Evolutionary conservation across 768 basidiomycete species (phyloP).

Genomic region (Boletus rubroflammeus): DNA sequence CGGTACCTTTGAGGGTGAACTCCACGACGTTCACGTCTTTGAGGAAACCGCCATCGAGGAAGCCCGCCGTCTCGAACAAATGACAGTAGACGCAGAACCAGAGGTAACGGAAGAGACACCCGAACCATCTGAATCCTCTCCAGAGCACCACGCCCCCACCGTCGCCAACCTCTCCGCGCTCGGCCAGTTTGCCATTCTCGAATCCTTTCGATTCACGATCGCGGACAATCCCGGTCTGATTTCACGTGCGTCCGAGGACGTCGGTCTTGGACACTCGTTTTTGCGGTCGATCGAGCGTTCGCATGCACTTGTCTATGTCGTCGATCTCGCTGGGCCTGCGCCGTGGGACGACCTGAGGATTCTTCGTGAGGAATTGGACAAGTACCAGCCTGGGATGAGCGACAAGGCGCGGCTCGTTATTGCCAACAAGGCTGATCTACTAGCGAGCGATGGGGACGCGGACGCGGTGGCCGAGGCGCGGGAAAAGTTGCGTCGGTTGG

Average conservation of each 20-base stretch:
- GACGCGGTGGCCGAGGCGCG: slow-evolving; percentile 50
- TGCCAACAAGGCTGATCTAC: slow-evolving; percentile 92
- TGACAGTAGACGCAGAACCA: slow-evolving; percentile 31
- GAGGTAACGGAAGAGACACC: background rate
- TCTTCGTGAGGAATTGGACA: slow-evolving; percentile 79
- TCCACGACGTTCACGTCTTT: slow-evolving; percentile 47
- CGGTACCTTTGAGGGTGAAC: slow-evolving; percentile 65
- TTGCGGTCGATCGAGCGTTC: slow-evolving; percentile 91
- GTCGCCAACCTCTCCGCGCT: slow-evolving; percentile 19
- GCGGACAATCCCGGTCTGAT: slow-evolving; percentile 97
- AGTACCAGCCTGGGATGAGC: slow-evolving; percentile 77
- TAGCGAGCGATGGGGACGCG: slow-evolving; percentile 48
- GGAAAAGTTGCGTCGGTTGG: slow-evolving; percentile 52
- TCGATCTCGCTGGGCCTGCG: slow-evolving; percentile 72
- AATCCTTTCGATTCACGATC: slow-evolving; percentile 88
- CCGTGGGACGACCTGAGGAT: slow-evolving; percentile 77
- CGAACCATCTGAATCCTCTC: background rate
- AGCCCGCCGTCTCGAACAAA: slow-evolving; percentile 36
- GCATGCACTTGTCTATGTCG: slow-evolving; percentile 84
- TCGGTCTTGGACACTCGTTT: slow-evolving; percentile 93
- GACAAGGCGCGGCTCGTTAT: slow-evolving; percentile 75
- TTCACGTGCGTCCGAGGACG: slow-evolving; percentile 76
- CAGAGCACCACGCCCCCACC: background rate
- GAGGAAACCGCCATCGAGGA: slow-evolving; percentile 67
- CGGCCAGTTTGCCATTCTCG: slow-evolving; percentile 55